phyloP scores from a whole-genome alignment of 345 rosid genomes.

The Nephelium lappaceum region DNA sequence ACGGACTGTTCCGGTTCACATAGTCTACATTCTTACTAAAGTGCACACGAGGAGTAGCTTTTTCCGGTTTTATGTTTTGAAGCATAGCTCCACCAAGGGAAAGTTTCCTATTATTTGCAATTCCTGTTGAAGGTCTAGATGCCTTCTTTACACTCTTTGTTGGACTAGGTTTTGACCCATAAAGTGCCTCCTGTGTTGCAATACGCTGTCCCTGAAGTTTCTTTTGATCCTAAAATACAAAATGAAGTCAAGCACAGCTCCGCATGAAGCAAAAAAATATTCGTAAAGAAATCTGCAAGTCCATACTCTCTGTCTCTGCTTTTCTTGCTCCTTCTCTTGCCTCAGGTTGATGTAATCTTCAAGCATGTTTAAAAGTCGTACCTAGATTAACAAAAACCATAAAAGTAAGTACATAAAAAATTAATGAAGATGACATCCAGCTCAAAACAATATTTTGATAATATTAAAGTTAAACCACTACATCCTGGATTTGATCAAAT shows the following conservation, averaged over 20 bases:
- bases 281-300: neutral
- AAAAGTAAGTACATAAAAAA: constrained; percentile 3
- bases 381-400: constrained; percentile 35
- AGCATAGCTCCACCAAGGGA: constrained; percentile 69
- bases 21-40: constrained; percentile 31
- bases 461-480: neutral
- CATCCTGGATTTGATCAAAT: neutral
- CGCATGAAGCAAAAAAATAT: neutral
- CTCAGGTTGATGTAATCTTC: constrained; percentile 54
- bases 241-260: constrained; percentile 9
- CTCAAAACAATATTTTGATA: neutral
- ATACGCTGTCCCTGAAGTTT: constrained; percentile 61
- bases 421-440: neutral
- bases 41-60: constrained; percentile 23
- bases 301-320: constrained; percentile 60
- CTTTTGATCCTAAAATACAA: constrained; percentile 57
- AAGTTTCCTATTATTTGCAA: constrained; percentile 50
- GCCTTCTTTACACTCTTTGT: constrained; percentile 53
- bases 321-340: constrained; percentile 65
- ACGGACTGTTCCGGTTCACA: constrained; percentile 32
- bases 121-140: constrained; percentile 39
- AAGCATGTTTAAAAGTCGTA: constrained; percentile 57
- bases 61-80: constrained; percentile 48
- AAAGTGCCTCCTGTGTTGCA: constrained; percentile 61
- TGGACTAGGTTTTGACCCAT: constrained; percentile 73